Base-by-base conservation (phyloP, 306 rosid species). In the Potentilla sterilis region DNA sequence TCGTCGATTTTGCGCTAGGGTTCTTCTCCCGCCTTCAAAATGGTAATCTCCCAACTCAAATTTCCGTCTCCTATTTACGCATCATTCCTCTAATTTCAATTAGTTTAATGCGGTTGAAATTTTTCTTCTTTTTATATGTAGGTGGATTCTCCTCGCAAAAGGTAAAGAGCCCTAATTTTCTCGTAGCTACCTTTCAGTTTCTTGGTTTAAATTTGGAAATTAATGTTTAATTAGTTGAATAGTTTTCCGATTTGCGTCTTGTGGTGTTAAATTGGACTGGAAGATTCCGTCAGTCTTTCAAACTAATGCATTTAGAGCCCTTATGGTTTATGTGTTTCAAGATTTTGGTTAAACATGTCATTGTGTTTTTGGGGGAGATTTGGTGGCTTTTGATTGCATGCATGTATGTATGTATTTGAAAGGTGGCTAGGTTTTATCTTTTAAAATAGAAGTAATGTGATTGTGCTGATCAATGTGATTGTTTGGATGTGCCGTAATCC, bases 121-220 rank as follows among this genome's bases (percentile, higher is more conserved):
- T 63, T 14, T 58, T 59, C 34, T 15, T 6, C n/a, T 41, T 9
- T 41, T 19, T 57, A 73, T 93, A n/a, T 54, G 61, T 54, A 95
- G 99, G 93, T 92, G 21, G 96, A 89, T 80, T 89, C 97, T 74
- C 97, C 93, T 3, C 83, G 86, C 64, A 85, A 83, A 86, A 85
- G 88, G 99, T 90, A 78, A 54, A 9, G 24, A 85, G 81, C 81
- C 74, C 59, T 66, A 43, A 19, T 58, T 46, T 32, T 43, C 52
- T 2, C 2, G 51, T 44, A 9, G 57, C 44, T 61, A 5, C 43
- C 7, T 28, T 43, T 58, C 77, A 28, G 13, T 42, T 72, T 73
- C 41, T 73, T 63, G 37, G 18, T 41, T 54, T 3, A 5, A 73
- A 22, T 10, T 43, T 21, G 10, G 10, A 21, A 12, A 9, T n/a